Conservation (phyloP, 208 protist species). For the Angomonas deanei region DNA sequence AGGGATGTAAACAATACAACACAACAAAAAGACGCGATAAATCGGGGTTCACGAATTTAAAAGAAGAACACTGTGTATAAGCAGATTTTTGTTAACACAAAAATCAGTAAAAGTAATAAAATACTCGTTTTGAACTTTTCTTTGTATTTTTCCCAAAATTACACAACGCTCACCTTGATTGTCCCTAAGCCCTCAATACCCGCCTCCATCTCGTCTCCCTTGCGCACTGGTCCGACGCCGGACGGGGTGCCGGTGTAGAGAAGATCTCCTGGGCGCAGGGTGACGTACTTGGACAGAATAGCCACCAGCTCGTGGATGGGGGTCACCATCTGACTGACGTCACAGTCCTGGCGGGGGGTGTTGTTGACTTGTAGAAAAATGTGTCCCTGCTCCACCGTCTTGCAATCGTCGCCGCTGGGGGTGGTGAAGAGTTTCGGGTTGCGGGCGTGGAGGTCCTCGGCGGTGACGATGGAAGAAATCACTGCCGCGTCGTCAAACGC, state of each 20-base stretch:
- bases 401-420: not conserved
- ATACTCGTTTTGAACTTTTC: not conserved
- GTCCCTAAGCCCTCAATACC: conserved; percentile 54
- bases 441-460: conserved; percentile 19
- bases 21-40: not conserved
- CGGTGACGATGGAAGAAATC: conserved; percentile 40
- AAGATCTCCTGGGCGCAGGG: conserved; percentile 76
- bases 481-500: conserved; percentile 69
- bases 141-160: not conserved
- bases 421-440: conserved; percentile 39
- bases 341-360: conserved; percentile 45
- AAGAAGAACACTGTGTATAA: conserved; percentile 7
- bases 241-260: conserved; percentile 84
- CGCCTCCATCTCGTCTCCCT: conserved; percentile 62
- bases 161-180: conserved; percentile 31
- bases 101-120: conserved; percentile 9
- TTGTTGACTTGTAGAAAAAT: conserved; percentile 72
- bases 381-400: conserved; percentile 20
- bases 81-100: not conserved
- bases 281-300: conserved; percentile 59
- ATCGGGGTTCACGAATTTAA: not conserved
- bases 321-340: conserved; percentile 61
- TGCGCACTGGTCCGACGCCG: conserved; percentile 67
- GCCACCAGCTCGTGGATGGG: conserved; percentile 50
- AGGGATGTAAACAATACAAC: not conserved